Conservation (phyloP, 2,329 filamentous ascomycete species). For the Alternaria burnsii region DNA sequence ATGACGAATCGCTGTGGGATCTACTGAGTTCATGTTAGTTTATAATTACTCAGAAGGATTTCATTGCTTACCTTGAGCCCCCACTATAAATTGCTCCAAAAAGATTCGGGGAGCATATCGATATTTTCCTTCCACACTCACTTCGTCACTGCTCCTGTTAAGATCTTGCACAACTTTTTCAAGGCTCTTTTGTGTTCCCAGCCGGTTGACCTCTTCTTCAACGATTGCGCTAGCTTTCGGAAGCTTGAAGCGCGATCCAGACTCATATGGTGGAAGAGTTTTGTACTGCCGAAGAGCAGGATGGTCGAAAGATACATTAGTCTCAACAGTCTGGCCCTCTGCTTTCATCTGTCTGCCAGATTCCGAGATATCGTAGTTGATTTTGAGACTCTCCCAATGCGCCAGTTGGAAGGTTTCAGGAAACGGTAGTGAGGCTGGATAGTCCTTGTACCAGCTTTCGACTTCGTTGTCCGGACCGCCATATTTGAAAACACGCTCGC, state of each 20-base stretch:
- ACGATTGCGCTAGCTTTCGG: conserved; percentile 13
- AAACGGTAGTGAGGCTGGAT: conserved; percentile 35
- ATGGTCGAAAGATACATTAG: conserved; percentile 30
- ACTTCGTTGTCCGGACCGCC: conserved; percentile 34
- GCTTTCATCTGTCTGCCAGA: conserved; percentile 20
- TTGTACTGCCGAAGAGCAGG: conserved; percentile 19
- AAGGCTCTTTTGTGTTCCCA: conserved; percentile 11
- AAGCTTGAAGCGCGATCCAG: conserved; percentile 42
- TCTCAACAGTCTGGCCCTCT: conserved; percentile 16
- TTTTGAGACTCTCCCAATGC: conserved; percentile 41
- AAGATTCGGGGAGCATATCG: conserved; percentile 33
- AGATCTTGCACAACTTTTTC: conserved; percentile 18
- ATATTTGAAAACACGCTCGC: conserved; percentile 31
- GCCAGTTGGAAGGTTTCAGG: conserved; percentile 41
- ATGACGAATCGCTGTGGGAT: conserved; percentile 10
- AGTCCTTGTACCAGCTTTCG: conserved; percentile 34
- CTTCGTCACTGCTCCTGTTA: conserved; percentile 11
- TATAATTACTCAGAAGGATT: background rate
- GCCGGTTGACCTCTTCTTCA: conserved; percentile 8
- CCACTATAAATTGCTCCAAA: conserved; percentile 21
- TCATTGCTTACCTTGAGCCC: conserved; percentile 8
- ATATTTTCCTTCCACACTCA: conserved; percentile 1
- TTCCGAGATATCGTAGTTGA: conserved; percentile 34
- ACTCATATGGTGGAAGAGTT: conserved; percentile 29
- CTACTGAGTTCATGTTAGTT: conserved; percentile 2